Evolutionary conservation across 441 rosid species (phyloP).

Genomic region (Populus hybrid): DNA sequence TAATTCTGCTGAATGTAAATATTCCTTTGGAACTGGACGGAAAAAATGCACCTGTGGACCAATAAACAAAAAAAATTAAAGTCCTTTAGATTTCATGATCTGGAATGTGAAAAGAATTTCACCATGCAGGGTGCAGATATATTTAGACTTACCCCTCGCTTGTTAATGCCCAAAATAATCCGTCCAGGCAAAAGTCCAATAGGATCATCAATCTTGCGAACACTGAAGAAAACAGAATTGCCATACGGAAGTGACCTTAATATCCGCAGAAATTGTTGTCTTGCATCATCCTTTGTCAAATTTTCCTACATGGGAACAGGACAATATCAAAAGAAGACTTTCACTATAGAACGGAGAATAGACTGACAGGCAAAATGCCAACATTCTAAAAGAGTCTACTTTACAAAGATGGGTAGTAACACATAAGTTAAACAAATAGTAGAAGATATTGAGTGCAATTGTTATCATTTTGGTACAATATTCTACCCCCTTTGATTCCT

Average conservation of each 20-base stretch:
- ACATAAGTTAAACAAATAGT: neutral
- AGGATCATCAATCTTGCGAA: constrained; percentile 98
- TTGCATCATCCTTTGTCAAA: constrained; percentile 90
- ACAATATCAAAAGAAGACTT: constrained; percentile 8
- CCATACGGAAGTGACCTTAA: constrained; percentile 88
- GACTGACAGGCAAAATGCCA: neutral
- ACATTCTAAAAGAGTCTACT: neutral
- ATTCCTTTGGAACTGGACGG: constrained; percentile 97
- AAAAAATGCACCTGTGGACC: constrained; percentile 80
- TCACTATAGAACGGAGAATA: neutral
- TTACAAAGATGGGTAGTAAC: neutral
- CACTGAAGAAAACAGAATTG: constrained; percentile 87
- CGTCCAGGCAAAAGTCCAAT: constrained; percentile 96
- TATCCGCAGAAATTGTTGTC: constrained; percentile 89
- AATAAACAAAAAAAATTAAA: constrained; percentile 19
- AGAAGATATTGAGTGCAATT: neutral
- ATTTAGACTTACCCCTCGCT: constrained; percentile 82
- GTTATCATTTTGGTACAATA: neutral
- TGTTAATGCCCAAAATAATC: constrained; percentile 89
- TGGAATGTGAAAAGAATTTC: neutral
- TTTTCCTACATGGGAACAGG: constrained; percentile 55
- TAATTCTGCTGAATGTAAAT: constrained; percentile 92
- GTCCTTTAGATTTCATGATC: neutral
- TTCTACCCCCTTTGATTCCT: neutral
- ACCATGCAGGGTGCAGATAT: neutral